A percentile compares a stretch with the other conserved stretches of the same genome.
phyloP scores from a whole-genome alignment of 768 basidiomycete species.

The Leccinum pellstonianum region DNA sequence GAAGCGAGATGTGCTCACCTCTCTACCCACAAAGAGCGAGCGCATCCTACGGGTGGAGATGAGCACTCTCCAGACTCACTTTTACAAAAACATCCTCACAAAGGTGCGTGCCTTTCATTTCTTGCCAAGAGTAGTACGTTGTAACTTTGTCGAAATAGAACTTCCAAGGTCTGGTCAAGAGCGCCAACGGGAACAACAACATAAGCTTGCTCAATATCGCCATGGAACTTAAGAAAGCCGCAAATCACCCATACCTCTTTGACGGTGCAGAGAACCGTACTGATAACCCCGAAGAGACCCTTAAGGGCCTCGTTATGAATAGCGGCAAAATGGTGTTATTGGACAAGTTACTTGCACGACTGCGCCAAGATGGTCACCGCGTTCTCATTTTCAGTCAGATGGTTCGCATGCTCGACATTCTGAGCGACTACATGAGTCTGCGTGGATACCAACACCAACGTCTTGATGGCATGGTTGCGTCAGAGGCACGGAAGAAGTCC shows the following conservation, averaged over 20 bases:
- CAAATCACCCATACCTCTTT: conserved; percentile 96
- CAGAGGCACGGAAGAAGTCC: conserved; percentile 89
- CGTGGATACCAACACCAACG: conserved; percentile 92
- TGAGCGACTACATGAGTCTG: conserved; percentile 93
- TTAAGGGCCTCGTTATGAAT: conserved; percentile 97
- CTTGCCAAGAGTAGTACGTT: neutral
- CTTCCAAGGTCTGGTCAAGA: conserved; percentile 88
- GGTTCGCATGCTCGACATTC: conserved; percentile 98
- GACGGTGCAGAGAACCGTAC: conserved; percentile 84
- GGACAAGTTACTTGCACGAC: conserved; percentile 90
- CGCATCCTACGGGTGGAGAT: conserved; percentile 97
- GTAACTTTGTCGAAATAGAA: conserved; percentile 52
- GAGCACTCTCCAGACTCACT: conserved; percentile 93
- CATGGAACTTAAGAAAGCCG: conserved; percentile 99
- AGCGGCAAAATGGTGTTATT: conserved; percentile 98
- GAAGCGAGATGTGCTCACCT: conserved; percentile 95
- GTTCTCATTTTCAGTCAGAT: conserved; percentile 99
- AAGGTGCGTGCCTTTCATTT: conserved; percentile 49
- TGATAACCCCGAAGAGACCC: conserved; percentile 71
- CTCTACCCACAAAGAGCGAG: conserved; percentile 96
- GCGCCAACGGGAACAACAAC: conserved; percentile 83
- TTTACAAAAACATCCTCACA: conserved; percentile 97
- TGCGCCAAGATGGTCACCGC: conserved; percentile 91
- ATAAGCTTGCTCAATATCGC: conserved; percentile 97
- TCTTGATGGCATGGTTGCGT: conserved; percentile 92